Base-by-base conservation (phyloP, 2,329 filamentous ascomycete species). In the Drechslera avenae region DNA sequence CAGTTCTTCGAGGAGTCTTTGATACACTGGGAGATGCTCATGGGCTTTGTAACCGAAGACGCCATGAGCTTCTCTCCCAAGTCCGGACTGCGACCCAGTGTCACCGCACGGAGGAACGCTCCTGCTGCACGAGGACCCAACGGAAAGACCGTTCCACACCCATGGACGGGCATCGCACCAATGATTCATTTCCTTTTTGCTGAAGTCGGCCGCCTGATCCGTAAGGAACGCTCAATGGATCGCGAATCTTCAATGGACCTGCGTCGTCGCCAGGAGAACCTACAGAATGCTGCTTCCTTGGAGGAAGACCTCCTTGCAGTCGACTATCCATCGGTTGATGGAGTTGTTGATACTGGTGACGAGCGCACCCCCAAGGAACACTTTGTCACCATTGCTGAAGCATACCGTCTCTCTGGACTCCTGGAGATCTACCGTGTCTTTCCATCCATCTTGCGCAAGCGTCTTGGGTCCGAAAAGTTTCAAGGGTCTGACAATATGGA, bases 1-100 rank as follows among this genome's bases (percentile, higher is more conserved):
- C 76, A 78, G 26, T 84, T 84, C 62, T 83, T 83, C 55, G 77
- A 82, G 52, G 79, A 83, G 60, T 79, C 80, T 17, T 68, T 83
- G 33, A 78, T 83, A 41, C 82, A 83, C 55, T 84, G 81, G 81
- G 81, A 83, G 57, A 83, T 83, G 81, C 72, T 83, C 3, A 77
- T 83, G 41, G 80, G 80, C 0, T 83, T 82, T 56, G 79, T 83
- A 18, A 78, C 75, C 50, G 75, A 76, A 57, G 75, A 75, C 41
- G 71, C 65, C 18, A 67, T 71, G 59, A 66, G 63, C 42, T 71
- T 71, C 46, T 67, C 68, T 21, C 54, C 67, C 37, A 59, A 65
- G 21, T 68, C 58, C 49, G 60, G 53, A 35, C 54, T 62, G 30
- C 65, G 59, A 18, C 60, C 55, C 49, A 62, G 64, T 17, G 46